A percentile compares a stretch with the other conserved stretches of the same genome.
These are phyloP conservation scores for Panicum miliaceum DNA, from an alignment of 176 grass and related monocot species.

Conservation along the genomic window DNA sequence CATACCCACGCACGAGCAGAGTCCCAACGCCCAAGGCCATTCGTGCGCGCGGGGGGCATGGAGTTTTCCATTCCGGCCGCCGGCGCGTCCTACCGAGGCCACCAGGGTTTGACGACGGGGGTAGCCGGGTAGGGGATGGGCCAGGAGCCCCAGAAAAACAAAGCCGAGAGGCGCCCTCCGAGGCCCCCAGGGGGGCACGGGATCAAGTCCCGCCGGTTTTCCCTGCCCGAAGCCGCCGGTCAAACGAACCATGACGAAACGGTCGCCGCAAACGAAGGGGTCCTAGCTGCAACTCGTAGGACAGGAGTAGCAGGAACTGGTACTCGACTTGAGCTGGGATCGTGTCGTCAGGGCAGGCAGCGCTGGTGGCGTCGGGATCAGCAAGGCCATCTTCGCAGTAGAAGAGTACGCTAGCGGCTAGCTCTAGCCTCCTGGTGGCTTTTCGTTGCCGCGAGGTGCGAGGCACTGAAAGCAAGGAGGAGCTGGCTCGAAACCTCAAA, in stretches of 20 bases:
- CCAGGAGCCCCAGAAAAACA: background rate
- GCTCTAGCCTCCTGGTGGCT: background rate
- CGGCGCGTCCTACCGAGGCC: slow-evolving; percentile 21
- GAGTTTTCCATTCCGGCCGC: slow-evolving; percentile 42
- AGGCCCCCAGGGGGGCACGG: slow-evolving; percentile 24
- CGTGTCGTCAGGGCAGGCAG: background rate
- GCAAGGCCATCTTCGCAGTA: background rate
- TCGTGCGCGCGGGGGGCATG: slow-evolving; percentile 31
- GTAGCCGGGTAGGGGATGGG: too few relatives aligned
- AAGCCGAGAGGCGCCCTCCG: slow-evolving; percentile 14
- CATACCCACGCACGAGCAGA: background rate
- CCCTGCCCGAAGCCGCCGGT: slow-evolving; percentile 52
- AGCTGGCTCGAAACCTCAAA: background rate
- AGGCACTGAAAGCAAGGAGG: slow-evolving; percentile 26
- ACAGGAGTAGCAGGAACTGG: too few relatives aligned
- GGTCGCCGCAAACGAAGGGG: background rate
- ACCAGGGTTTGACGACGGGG: background rate
- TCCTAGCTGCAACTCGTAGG: too few relatives aligned
- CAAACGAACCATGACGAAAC: slow-evolving; percentile 31
- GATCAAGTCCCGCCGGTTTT: slow-evolving; percentile 50
- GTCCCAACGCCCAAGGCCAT: slow-evolving; percentile 39
- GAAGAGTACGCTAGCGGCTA: background rate
- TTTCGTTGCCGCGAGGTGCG: background rate
- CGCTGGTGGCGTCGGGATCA: background rate
- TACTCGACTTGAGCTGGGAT: background rate